Evolutionary conservation across 306 rosid genomes (phyloP).

Genomic region (Trichosanthes truncata): DNA sequence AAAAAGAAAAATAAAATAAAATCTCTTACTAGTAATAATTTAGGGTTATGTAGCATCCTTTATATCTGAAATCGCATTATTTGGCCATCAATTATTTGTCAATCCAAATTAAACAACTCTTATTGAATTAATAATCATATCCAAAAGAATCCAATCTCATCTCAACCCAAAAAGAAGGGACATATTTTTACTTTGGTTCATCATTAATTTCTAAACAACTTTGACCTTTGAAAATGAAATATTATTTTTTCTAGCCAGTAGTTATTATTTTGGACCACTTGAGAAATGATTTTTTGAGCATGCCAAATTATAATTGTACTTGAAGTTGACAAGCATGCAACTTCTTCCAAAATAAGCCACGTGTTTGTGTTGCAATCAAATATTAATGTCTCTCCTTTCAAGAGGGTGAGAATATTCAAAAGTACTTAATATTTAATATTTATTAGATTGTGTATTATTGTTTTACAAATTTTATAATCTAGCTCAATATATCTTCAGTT

Average conservation of each 20-base stretch:
- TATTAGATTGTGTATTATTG: no score
- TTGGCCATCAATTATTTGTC: not conserved
- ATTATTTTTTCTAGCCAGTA: not conserved
- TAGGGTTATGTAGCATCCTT: not conserved
- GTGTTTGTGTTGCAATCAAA: not conserved
- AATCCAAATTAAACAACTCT: not conserved
- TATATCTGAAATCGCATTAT: not conserved
- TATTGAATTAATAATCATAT: not conserved
- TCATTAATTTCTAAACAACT: not conserved
- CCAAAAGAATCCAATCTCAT: not conserved
- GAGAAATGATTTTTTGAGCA: not conserved
- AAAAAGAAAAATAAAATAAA: not conserved
- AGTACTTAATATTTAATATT: no score
- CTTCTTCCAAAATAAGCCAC: not conserved
- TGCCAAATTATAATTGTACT: not conserved
- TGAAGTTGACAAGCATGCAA: not conserved
- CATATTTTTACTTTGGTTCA: not conserved
- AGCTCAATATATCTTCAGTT: no score
- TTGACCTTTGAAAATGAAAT: constrained; percentile 4
- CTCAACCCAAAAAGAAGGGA: not conserved
- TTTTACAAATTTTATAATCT: no score
- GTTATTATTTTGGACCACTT: constrained; percentile 2
- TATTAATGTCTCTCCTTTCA: not conserved
- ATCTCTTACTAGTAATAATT: not conserved
- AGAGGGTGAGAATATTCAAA: not conserved